A percentile compares a stretch with the other conserved stretches of the same genome.
Evolutionary conservation across 2,329 filamentous ascomycete species (phyloP).

Genomic region (Graphilbum sp.): DNA sequence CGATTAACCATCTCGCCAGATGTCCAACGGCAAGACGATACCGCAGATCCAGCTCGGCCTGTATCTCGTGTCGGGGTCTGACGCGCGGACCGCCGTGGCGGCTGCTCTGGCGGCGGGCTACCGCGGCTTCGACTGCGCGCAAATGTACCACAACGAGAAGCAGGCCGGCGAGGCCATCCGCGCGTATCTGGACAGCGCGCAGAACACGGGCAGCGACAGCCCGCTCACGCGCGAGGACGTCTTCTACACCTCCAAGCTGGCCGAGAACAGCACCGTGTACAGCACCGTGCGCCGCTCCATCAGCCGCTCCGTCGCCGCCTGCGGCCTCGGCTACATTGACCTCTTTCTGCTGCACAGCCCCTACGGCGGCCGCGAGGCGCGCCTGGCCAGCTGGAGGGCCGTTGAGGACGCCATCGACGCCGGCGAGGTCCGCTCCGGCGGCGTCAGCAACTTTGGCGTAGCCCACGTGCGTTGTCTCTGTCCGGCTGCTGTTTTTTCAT

Average conservation of each 20-base stretch:
- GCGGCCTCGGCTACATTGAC: conserved; percentile 59
- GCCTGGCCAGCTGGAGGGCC: conserved; percentile 59
- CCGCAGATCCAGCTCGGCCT: conserved; percentile 60
- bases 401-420: conserved; percentile 59
- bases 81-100: conserved; percentile 40
- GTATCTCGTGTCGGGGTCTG: conserved; percentile 49
- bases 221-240: conserved; percentile 48
- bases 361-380: conserved; percentile 52
- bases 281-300: conserved; percentile 52
- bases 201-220: conserved; percentile 20
- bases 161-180: conserved; percentile 51
- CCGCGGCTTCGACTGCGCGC: conserved; percentile 34
- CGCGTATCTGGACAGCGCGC: conserved; percentile 29
- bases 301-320: conserved; percentile 43
- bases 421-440: conserved; percentile 54
- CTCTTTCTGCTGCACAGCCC: conserved; percentile 67
- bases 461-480: conserved; percentile 39
- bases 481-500: background rate
- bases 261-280: conserved; percentile 47
- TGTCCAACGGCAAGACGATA: conserved; percentile 49
- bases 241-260: conserved; percentile 69
- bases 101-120: conserved; percentile 38
- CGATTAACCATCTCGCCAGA: conserved; percentile 17
- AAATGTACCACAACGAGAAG: conserved; percentile 51
- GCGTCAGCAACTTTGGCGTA: conserved; percentile 65